Evolutionary conservation across 352 stramenopile genomes (phyloP).

Genomic region (Phytophthora aleatoria): DNA sequence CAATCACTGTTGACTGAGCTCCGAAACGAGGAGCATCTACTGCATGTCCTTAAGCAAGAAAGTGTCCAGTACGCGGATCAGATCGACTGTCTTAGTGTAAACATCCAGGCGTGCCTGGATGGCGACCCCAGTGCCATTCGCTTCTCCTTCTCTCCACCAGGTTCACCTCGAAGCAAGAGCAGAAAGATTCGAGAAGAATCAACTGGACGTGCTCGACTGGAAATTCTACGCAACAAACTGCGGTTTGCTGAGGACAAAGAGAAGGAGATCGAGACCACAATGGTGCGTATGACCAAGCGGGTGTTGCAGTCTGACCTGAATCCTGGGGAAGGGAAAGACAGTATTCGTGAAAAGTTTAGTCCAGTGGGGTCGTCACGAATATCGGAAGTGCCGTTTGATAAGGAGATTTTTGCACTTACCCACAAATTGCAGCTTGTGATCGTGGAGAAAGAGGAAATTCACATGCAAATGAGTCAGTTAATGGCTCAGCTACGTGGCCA

Average conservation of each 20-base stretch:
- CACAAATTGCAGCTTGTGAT: constrained; percentile 78
- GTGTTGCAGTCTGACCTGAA: constrained; percentile 56
- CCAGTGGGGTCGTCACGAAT: constrained; percentile 18
- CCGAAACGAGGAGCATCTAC: constrained; percentile 62
- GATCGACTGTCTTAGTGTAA: constrained; percentile 60
- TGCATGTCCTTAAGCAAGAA: constrained; percentile 65
- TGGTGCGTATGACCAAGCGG: constrained; percentile 76
- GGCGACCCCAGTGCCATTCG: constrained; percentile 23
- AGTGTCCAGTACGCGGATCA: constrained; percentile 45
- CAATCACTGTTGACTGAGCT: constrained; percentile 69
- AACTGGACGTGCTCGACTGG: constrained; percentile 49
- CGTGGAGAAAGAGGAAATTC: constrained; percentile 77
- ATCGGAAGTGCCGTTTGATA: constrained; percentile 56
- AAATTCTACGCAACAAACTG: constrained; percentile 64
- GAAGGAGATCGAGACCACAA: constrained; percentile 69
- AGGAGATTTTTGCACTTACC: constrained; percentile 78
- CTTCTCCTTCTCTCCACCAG: constrained; percentile 28
- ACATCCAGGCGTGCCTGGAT: constrained; percentile 51
- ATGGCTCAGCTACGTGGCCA: constrained; percentile 46
- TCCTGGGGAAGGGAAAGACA: constrained; percentile 15
- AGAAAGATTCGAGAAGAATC: constrained; percentile 49
- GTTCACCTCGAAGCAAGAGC: constrained; percentile 29
- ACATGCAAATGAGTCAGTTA: constrained; percentile 69
- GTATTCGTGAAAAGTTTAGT: constrained; percentile 29
- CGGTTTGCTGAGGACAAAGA: constrained; percentile 69